Conservation (phyloP, 495 filamentous ascomycete genomes). For the Venustampulla echinocandica region DNA sequence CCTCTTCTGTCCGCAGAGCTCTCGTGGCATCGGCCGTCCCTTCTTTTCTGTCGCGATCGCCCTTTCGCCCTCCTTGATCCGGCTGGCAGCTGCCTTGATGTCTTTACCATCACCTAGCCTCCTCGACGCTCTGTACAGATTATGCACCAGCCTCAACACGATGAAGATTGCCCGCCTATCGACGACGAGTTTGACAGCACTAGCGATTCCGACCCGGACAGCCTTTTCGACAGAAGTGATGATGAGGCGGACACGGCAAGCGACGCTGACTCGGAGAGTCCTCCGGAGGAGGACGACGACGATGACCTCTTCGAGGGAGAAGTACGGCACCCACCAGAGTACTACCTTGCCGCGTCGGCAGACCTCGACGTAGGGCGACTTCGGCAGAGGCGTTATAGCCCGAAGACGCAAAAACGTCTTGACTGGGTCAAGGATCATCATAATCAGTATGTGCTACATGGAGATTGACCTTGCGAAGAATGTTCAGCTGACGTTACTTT, state of each 20-base stretch:
- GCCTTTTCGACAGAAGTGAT: conserved; percentile 14
- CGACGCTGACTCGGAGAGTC: conserved; percentile 4
- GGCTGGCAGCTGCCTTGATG: neutral
- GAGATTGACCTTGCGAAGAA: neutral
- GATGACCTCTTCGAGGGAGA: conserved; percentile 12
- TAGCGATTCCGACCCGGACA: conserved; percentile 10
- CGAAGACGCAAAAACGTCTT: conserved; percentile 8
- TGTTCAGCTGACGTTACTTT: conserved; percentile 22
- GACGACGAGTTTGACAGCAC: conserved; percentile 13
- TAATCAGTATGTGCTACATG: neutral
- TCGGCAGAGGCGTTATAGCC: conserved; percentile 11
- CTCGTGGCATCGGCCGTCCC: conserved; percentile 8
- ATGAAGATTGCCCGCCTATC: conserved; percentile 10
- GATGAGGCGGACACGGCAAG: conserved; percentile 12
- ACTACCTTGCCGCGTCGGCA: conserved; percentile 5
- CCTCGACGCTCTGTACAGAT: neutral
- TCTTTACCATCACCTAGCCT: conserved; percentile 9
- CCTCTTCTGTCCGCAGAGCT: conserved; percentile 8
- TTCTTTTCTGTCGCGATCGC: conserved; percentile 2
- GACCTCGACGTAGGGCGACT: conserved; percentile 12
- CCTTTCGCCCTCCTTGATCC: conserved; percentile 8
- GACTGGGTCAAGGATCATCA: conserved; percentile 10
- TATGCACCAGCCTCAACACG: conserved; percentile 10
- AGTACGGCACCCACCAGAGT: conserved; percentile 11
- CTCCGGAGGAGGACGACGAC: conserved; percentile 8